Evolutionary conservation across 148 eudicot species (phyloP), one percentile per base, ranked within the genome.

Genomic region (Talinum fruticosum): DNA sequence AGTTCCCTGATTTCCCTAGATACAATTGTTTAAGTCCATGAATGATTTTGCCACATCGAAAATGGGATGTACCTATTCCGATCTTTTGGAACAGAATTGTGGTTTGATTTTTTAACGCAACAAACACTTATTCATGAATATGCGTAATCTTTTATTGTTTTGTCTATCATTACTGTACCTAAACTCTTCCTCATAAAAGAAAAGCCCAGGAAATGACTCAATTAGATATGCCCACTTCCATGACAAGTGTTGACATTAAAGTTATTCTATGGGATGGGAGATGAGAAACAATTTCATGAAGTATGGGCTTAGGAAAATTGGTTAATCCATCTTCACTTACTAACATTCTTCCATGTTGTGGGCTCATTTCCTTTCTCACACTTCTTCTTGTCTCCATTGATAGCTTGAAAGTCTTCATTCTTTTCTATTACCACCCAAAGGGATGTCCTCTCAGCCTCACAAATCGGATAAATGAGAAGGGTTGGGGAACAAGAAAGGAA

Each of bases 171-270:
- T 54, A 15, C 6, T 23, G 54, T 6, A 33, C 8, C 23, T 15
- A 73, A 54, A 73, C 47, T 73, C 76, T 33, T 8, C 45, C 15
- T 73, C 76, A 54, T 73, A 66, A 54, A 73, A 73, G 44, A 53
- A 19, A 19, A 73, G 6, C 18, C 30, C 76, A 53, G 66, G 76
- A 54, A 73, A 73, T 19, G 66, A 53, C 44, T 34, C 66, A 8
- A 54, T 4, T 54, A 73, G 44, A 54, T 33, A 57, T 54, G 2
- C 44, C 76, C 76, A 73, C 34, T 73, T 73, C 65, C 32, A 51
- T 30, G 76, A 73, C 24, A 73, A 14, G 64, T n/a, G 41, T 57
- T 8, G 76, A 73, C 76, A 73, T 54, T 1, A 29, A 73, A 38
- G 66, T 30, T 23, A 57, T 16, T 33, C 66, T 73, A 44, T 15